phyloP scores from a whole-genome alignment of 2,329 filamentous ascomycete genomes.

The Ophiostoma sp. region DNA sequence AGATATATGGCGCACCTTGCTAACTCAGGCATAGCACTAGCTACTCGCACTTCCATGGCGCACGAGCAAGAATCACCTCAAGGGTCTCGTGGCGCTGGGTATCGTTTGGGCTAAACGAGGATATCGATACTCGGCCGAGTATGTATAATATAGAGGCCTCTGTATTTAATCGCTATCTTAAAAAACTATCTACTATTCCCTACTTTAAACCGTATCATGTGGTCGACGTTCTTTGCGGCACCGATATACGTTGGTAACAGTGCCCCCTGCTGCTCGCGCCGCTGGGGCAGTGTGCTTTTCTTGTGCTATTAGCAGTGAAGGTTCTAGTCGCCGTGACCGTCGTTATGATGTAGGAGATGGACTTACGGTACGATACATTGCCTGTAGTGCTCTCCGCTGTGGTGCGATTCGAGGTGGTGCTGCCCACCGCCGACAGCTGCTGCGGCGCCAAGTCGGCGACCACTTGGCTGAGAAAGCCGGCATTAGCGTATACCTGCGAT shows the following conservation, averaged over 20 bases:
- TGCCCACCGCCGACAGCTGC: neutral
- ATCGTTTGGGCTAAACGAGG: neutral
- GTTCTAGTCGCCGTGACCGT: neutral
- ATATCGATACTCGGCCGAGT: neutral
- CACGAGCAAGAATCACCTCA: neutral
- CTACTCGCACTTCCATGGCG: neutral
- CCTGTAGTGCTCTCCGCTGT: neutral
- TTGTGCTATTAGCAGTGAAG: neutral
- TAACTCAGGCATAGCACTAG: neutral
- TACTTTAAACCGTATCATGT: neutral
- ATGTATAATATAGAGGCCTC: neutral
- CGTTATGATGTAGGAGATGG: neutral
- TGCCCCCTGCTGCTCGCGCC: neutral
- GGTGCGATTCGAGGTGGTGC: neutral
- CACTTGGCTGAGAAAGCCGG: slow-evolving; percentile 54
- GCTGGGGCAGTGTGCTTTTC: neutral
- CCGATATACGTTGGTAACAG: neutral
- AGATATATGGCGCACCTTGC: neutral
- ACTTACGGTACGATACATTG: neutral
- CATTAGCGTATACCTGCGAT: slow-evolving; percentile 58
- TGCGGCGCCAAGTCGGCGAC: slow-evolving; percentile 37
- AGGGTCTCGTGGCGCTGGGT: neutral
- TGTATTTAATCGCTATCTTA: neutral
- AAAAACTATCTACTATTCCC: neutral
- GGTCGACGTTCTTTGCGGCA: neutral